phyloP scores from a whole-genome alignment of 1,139 yeast genomes.

The Debaryomyces sp. region DNA sequence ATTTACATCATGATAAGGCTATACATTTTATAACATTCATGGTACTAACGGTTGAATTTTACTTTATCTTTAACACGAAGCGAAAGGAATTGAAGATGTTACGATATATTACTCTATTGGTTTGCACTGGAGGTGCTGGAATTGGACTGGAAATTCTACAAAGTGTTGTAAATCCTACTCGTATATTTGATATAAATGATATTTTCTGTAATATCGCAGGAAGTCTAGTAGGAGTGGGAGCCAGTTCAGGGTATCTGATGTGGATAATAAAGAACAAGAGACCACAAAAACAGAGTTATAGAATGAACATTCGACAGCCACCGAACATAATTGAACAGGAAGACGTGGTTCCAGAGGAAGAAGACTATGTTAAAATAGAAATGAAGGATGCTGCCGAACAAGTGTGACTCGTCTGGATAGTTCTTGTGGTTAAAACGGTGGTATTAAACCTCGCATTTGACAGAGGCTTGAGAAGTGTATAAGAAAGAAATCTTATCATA shows the following conservation, averaged over 20 bases:
- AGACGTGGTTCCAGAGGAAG: conserved; percentile 2
- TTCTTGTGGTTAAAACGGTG: neutral
- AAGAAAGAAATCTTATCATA: no score
- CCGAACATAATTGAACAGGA: neutral
- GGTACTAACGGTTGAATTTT: conserved; percentile 54
- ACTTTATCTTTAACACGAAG: conserved; percentile 53
- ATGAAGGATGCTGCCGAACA: conserved; percentile 11
- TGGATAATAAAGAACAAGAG: conserved; percentile 13
- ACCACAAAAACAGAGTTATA: conserved; percentile 2
- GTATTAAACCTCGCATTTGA: no score
- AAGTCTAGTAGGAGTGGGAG: conserved; percentile 29
- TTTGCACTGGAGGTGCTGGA: conserved; percentile 50
- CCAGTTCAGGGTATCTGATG: conserved; percentile 16
- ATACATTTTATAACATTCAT: conserved; percentile 55
- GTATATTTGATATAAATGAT: conserved; percentile 54
- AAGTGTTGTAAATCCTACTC: conserved; percentile 40
- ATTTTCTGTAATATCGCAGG: conserved; percentile 47
- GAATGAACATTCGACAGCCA: conserved; percentile 9
- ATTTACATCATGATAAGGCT: conserved; percentile 53
- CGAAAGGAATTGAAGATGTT: conserved; percentile 38
- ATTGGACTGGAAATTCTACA: conserved; percentile 58
- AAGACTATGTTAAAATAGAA: conserved; percentile 12
- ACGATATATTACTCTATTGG: conserved; percentile 42
- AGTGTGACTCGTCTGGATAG: neutral
- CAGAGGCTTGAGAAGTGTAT: no score